phyloP scores from a whole-genome alignment of 23 red algal genomes.

The Agarophyton chilense region DNA sequence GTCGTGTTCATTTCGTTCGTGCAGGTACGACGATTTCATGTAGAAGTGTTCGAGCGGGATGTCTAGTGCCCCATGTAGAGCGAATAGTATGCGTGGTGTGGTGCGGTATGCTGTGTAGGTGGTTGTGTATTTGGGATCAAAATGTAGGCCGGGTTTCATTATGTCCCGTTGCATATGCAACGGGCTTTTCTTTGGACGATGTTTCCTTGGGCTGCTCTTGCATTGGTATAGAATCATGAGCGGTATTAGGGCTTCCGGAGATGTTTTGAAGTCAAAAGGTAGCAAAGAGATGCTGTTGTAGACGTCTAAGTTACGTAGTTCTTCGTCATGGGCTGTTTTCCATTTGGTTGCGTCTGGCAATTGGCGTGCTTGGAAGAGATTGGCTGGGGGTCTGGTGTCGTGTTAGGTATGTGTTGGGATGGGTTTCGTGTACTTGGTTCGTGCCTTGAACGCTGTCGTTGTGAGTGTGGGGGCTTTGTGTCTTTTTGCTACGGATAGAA shows the following conservation, averaged over 20 bases:
- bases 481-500: background rate
- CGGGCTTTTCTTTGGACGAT: background rate
- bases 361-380: background rate
- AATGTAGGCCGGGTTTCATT: slow-evolving; percentile 29
- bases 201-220: background rate
- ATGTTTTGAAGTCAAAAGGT: background rate
- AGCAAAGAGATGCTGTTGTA: background rate
- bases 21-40: background rate
- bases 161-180: background rate
- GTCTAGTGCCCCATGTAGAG: background rate
- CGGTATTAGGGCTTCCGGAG: background rate
- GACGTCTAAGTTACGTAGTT: background rate
- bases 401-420: background rate
- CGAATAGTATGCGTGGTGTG: background rate
- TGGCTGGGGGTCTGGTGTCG: background rate
- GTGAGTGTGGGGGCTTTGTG: background rate
- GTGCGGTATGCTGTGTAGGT: background rate
- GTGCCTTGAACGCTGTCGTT: background rate
- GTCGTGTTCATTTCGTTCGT: background rate
- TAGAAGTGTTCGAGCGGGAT: background rate
- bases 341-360: background rate
- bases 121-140: slow-evolving; percentile 9
- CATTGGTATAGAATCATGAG: background rate
- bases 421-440: background rate
- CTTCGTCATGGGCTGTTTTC: background rate